phyloP scores from a whole-genome alignment of 305 asterid genomes.

The Striga hermonthica region DNA sequence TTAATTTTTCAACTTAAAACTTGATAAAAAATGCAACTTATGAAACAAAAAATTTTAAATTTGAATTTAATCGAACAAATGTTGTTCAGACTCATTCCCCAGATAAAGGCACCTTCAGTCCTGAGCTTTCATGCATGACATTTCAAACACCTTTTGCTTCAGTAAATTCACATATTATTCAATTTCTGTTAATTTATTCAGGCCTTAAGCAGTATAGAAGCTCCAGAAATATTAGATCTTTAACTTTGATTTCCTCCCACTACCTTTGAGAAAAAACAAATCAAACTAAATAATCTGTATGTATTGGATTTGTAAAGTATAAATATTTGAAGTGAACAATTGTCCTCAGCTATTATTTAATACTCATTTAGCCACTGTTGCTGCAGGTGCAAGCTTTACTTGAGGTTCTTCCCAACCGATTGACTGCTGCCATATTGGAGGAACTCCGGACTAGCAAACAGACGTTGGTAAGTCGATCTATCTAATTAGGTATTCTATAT shows the following conservation, averaged over 20 bases:
- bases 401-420: constrained; percentile 91
- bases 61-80: too few relatives aligned
- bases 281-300: not conserved
- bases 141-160: not conserved
- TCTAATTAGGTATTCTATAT: not conserved
- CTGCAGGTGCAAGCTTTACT: constrained; percentile 86
- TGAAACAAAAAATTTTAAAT: constrained; percentile 14
- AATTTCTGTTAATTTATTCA: constrained; percentile 12
- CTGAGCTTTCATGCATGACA: not conserved
- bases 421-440: constrained; percentile 89
- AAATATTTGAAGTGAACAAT: constrained; percentile 4
- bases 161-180: constrained; percentile 7
- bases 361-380: constrained; percentile 22
- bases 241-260: constrained; percentile 2
- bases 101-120: too few relatives aligned
- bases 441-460: constrained; percentile 96
- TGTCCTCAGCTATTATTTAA: constrained; percentile 7
- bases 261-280: not conserved
- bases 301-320: not conserved
- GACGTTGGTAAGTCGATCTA: constrained; percentile 52
- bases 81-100: too few relatives aligned
- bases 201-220: constrained; percentile 14
- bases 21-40: constrained; percentile 5
- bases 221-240: constrained; percentile 16
- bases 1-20: not conserved